Base-by-base conservation (phyloP, 108 stramenopile species). In the Cyclotella choctawhatcheeana region DNA sequence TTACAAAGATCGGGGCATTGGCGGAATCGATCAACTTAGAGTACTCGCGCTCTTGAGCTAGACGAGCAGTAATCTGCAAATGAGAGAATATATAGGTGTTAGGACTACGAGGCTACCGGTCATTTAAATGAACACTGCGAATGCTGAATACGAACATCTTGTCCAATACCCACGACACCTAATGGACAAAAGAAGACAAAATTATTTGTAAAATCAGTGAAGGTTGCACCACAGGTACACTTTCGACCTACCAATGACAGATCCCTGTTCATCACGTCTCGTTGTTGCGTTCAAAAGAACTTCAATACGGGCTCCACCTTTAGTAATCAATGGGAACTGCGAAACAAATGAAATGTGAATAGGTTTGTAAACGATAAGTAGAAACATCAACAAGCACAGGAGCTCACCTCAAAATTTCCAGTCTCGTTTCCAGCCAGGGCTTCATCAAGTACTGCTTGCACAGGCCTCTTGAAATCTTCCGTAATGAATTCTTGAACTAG, bases 1-100 rank as follows among this genome's bases (percentile, higher is more conserved):
- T n/a, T n/a, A n/a, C 91, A 50, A 93, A 93, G 61, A 93, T 88
- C 4, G 88, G 87, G 30, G 86, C 87, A 65, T 89, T 89, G 13
- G 91, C 85, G 3, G 77, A 80, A 44, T 93, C 88, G 70, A 93
- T 87, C 22, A 89, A 47, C 47, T 87, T 44, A 21, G 73, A 45
- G 18, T 85, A 58, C 24, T 83, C 83, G 16, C 66, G 31, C 20
- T 75, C 83, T 21, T 69, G 64, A 12, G 64, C 64, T 30, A 67
- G 27, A 32, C 66, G 66, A 2, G 26, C 91, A 3, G 86, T 86
- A 17, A 89, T 70, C 51, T 89, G 6, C 37, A 40, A 40, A 40
- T 40, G 37, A 40, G 8, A 40, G 8, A 40, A 40, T 10, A 10
- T 12, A n/a, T n/a, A n/a, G n/a, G n/a, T n/a, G n/a, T n/a, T n/a